Evolutionary conservation across 2,329 filamentous ascomycete species (phyloP), one percentile per base, ranked within the genome.

Genomic region (Penicillium fuscoglaucum): DNA sequence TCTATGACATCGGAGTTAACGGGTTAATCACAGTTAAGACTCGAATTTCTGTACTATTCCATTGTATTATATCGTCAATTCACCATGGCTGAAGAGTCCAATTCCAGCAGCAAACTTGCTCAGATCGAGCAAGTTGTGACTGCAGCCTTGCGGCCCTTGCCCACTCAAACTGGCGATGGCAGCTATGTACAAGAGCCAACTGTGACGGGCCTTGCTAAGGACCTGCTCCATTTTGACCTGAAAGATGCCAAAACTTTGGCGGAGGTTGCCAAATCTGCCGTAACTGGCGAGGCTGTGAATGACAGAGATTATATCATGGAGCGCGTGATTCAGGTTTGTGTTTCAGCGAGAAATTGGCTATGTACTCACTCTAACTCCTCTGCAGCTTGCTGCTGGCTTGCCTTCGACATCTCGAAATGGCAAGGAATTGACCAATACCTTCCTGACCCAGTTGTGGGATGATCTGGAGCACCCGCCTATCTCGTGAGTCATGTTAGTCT

Each of bases 291-390:
- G 43, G 79, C 80, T 8, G 72, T 84, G 17, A 78, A 90, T 65
- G 87, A 90, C 67, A 87, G 83, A 68, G 80, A 80, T 1, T 86
- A 86, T 66, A 74, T 84, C 13, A 86, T 86, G 83, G 84, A 87
- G 67, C 76, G 78, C 26, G 69, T 86, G 58, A 81, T 87, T 50
- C 74, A 80, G 59, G 75, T 79, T 57, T 52, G 47, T 44, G 2
- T 4, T 26, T n/a, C 33, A 13, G 12, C 26, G 24, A 21, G 7
- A 1, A 12, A 8, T 43, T 29, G 29, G 15, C 21, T 48, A 46
- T 26, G 28, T 28, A 21, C 9, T 13, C 17, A 24, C 28, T 44
- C 57, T 63, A 29, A 64, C 28, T 15, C 4, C 17, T 49, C 26
- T n/a, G 49, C 55, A 76, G 74, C 65, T 77, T 51, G 71, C 73